These are phyloP conservation scores for Nicotiana knightiana DNA, from an alignment of 257 asterid species.

Conservation along the genomic window DNA sequence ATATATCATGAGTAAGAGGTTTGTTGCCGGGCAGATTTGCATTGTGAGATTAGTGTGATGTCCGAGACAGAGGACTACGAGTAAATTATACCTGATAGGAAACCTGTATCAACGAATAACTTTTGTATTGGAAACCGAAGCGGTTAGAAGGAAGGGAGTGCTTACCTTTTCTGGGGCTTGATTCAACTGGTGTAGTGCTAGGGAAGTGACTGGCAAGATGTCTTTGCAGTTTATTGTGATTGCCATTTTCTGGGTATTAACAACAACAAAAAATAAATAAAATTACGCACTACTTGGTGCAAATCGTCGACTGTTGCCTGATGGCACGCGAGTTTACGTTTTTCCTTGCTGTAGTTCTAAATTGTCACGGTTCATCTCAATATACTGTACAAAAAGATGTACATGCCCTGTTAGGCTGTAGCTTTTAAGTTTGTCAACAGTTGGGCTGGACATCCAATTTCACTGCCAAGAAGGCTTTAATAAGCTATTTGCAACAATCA, in stretches of 20 bases:
- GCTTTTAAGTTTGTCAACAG: neutral
- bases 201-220: neutral
- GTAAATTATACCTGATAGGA: neutral
- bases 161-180: neutral
- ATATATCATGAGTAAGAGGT: neutral
- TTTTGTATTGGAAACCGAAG: neutral
- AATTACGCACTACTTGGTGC: neutral
- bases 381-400: neutral
- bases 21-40: neutral
- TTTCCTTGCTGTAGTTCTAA: neutral
- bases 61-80: neutral
- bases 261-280: neutral
- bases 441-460: neutral
- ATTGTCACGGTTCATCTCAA: too few species aligned
- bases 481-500: too few species aligned
- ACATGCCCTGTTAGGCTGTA: neutral
- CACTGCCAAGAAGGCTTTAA: too few species aligned
- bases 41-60: neutral
- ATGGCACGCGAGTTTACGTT: neutral
- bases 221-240: neutral
- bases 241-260: neutral
- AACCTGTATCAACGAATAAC: neutral
- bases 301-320: neutral
- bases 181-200: neutral
- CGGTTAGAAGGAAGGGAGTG: neutral